A percentile compares a stretch with the other conserved stretches of the same genome.
These are phyloP conservation scores for Kluyveromyces marxianus DNA, from an alignment of 1,139 yeast species.

Conservation along the genomic window DNA sequence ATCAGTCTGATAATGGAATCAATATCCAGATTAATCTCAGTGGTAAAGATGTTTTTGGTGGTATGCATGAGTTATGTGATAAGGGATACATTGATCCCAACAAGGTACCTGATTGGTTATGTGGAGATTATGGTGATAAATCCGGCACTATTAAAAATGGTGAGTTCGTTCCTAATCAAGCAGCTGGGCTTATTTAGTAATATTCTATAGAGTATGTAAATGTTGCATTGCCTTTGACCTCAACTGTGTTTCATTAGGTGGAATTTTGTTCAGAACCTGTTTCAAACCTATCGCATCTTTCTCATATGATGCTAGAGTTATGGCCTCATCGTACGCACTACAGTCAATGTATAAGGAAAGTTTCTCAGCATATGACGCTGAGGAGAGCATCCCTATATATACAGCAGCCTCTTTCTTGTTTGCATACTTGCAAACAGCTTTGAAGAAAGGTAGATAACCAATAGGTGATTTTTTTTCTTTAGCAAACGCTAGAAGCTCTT, in stretches of 20 bases:
- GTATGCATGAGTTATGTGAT: conserved; percentile 65
- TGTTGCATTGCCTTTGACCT: conserved; percentile 18
- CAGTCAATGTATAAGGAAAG: conserved; percentile 23
- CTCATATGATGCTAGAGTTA: conserved; percentile 24
- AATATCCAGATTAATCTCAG: conserved; percentile 43
- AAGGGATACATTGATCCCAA: conserved; percentile 45
- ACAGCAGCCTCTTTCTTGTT: conserved; percentile 24
- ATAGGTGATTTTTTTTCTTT: conserved; percentile 56
- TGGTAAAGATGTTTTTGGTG: conserved; percentile 78
- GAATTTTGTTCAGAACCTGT: conserved; percentile 18
- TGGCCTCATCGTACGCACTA: conserved; percentile 21
- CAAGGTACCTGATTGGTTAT: conserved; percentile 64
- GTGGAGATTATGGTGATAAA: conserved; percentile 61
- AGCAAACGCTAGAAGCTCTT: conserved; percentile 46
- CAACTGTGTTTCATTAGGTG: conserved; percentile 24
- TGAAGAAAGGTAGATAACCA: conserved; percentile 58
- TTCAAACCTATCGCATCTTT: conserved; percentile 21
- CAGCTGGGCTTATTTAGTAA: conserved; percentile 8
- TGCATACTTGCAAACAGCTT: conserved; percentile 17
- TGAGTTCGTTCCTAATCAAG: conserved; percentile 23
- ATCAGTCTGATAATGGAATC: conserved; percentile 15
- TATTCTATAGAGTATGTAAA: conserved; percentile 13
- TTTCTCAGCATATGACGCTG: conserved; percentile 20
- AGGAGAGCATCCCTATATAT: conserved; percentile 22
- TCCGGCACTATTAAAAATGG: conserved; percentile 46